Percentiles rank a stretch among this genome's conserved stretches.
Conservation (phyloP, 441 rosid genomes). For the Theobroma grandiflorum region DNA sequence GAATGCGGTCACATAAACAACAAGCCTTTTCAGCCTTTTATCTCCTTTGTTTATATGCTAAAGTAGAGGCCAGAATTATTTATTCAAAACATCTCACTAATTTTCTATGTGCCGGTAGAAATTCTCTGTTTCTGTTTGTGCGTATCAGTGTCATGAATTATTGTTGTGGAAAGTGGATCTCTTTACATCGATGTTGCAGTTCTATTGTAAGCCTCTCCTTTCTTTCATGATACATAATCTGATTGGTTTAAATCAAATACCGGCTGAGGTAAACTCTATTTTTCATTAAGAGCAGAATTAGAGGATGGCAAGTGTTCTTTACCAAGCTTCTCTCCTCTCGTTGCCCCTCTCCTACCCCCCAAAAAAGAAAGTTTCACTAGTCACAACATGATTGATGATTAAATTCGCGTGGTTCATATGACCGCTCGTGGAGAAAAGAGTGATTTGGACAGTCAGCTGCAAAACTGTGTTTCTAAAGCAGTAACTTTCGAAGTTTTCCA, state of each 20-base stretch:
- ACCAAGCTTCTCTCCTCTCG: background rate
- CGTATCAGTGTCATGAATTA: too few species aligned
- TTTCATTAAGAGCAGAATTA: too few species aligned
- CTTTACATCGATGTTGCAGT: too few species aligned
- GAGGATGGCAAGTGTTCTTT: background rate
- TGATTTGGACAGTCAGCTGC: background rate
- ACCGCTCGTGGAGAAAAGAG: background rate
- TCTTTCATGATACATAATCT: background rate
- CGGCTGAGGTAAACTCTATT: background rate
- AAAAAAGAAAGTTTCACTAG: background rate
- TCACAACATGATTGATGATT: constrained; percentile 12
- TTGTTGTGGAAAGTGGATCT: too few species aligned
- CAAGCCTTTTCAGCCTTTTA: background rate
- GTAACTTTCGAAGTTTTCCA: background rate
- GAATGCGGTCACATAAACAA: background rate
- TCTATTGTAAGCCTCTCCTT: background rate
- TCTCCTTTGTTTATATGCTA: background rate
- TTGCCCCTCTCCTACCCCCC: background rate
- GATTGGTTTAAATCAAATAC: background rate
- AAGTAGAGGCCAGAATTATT: background rate
- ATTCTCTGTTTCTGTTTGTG: background rate
- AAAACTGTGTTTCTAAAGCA: background rate
- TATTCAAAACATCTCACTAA: background rate
- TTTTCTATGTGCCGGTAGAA: background rate
- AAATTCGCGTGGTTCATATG: constrained; percentile 11